Base-by-base conservation (phyloP, 2,329 filamentous ascomycete species). In the Talaromyces pinophilus region DNA sequence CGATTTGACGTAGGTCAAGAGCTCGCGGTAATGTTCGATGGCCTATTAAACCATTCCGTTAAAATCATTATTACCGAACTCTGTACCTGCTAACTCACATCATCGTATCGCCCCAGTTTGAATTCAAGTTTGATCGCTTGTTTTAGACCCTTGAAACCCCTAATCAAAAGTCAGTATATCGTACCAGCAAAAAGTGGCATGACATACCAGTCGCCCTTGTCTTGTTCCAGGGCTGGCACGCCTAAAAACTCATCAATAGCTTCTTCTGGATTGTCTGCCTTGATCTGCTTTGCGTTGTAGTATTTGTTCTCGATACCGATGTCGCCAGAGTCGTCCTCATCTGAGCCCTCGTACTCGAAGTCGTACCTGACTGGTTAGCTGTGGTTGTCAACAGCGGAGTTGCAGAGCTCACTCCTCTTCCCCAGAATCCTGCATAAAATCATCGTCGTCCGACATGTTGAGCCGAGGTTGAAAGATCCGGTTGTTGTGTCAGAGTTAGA, bases 231-330 rank as follows among this genome's bases (percentile, higher is more conserved):
- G 15, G 86, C 84, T 5, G 92, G 93, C 69, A 99, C 90, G 38
- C 88, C 91, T n/a, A 98, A 82, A 74, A 99, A 99, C 77, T 98
- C 94, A 42, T 89, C 88, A 65, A 99, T 91, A 1, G 95, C 95
- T 72, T 92, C 92, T 74, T 95, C 88, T 0, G 94, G 93, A 66
- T 93, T 92, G 69, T 90, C 89, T 52, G 85, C 84, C 83, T 98
- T 99, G 77, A 96, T 89, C 82, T 98, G 94, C 81, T 99, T 99
- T 52, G 95, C 95, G 80, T 97, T 98, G 85, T 98, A 99, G 84
- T 99, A 99, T 82, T 97, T 97, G 84, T 99, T 99, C 79, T 99
- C 95, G 77, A 98, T 96, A 71, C 94, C 93, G 73, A 97, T 91
- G 77, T 97, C 92, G 66, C 90, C 93, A 38, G 87, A 88, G 66